These are phyloP conservation scores for Pyrus bretschneideri DNA, from an alignment of 306 rosid species.

Conservation along the genomic window DNA sequence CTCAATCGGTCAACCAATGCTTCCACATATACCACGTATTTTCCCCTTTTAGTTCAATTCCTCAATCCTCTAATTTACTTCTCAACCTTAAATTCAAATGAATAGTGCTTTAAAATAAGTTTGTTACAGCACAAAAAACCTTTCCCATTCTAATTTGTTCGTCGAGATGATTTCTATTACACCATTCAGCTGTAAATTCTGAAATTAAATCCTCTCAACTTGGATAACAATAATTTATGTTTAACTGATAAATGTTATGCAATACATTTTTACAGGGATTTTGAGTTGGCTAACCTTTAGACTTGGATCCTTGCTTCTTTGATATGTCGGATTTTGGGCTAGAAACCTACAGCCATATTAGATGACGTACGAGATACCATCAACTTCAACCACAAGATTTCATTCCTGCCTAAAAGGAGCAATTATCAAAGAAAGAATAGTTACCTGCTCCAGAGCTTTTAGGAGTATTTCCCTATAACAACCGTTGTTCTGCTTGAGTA, in stretches of 20 bases:
- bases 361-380: not conserved
- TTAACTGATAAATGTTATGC: not conserved
- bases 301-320: constrained; percentile 23
- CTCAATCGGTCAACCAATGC: too few relatives aligned
- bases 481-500: constrained; percentile 33
- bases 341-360: constrained; percentile 30
- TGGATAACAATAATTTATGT: not conserved
- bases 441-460: constrained; percentile 48
- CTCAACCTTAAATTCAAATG: too few relatives aligned
- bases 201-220: constrained; percentile 5
- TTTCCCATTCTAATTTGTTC: too few relatives aligned
- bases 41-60: too few relatives aligned
- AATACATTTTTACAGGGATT: not conserved
- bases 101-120: too few relatives aligned
- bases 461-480: constrained; percentile 25
- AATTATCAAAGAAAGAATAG: not conserved
- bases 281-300: constrained; percentile 38
- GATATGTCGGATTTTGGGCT: constrained; percentile 23
- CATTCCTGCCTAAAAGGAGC: constrained; percentile 10
- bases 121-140: too few relatives aligned
- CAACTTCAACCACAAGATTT: constrained; percentile 15
- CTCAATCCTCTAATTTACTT: too few relatives aligned
- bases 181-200: not conserved
- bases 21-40: too few relatives aligned
- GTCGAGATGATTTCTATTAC: too few relatives aligned